phyloP scores from a whole-genome alignment of 1,284 basidiomycete species.

The Marasmius fiardii region DNA sequence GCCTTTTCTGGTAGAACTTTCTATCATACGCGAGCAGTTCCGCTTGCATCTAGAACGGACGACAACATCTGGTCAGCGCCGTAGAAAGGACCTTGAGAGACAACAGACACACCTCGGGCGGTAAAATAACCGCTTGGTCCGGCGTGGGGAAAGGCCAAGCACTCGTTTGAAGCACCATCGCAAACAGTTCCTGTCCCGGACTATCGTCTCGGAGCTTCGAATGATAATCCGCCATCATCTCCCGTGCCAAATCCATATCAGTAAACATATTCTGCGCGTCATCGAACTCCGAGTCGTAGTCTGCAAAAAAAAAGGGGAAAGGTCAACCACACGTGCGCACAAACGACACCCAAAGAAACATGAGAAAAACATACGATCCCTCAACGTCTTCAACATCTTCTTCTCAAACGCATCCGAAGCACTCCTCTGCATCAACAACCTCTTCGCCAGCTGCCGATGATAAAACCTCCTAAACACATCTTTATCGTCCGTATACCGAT shows the following conservation, averaged over 20 bases:
- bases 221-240: constrained; percentile 62
- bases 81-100: not conserved
- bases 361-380: constrained; percentile 59
- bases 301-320: constrained; percentile 31
- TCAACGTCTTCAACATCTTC: constrained; percentile 84
- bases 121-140: constrained; percentile 48
- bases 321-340: no score
- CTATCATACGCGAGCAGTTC: constrained; percentile 58
- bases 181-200: constrained; percentile 38
- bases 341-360: not conserved
- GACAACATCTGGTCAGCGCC: not conserved
- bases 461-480: constrained; percentile 97
- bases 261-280: constrained; percentile 92
- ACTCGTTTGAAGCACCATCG: constrained; percentile 73
- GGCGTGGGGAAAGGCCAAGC: constrained; percentile 71
- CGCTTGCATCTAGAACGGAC: constrained; percentile 57
- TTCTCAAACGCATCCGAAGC: constrained; percentile 93
- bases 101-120: constrained; percentile 42
- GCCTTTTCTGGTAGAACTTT: constrained; percentile 72
- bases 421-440: constrained; percentile 82
- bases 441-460: constrained; percentile 84
- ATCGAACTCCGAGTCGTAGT: constrained; percentile 86
- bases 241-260: constrained; percentile 73
- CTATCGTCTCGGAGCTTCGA: constrained; percentile 28
- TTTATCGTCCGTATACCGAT: constrained; percentile 88